Conservation (phyloP, 352 stramenopile species). For the Pythium brassicae region DNA sequence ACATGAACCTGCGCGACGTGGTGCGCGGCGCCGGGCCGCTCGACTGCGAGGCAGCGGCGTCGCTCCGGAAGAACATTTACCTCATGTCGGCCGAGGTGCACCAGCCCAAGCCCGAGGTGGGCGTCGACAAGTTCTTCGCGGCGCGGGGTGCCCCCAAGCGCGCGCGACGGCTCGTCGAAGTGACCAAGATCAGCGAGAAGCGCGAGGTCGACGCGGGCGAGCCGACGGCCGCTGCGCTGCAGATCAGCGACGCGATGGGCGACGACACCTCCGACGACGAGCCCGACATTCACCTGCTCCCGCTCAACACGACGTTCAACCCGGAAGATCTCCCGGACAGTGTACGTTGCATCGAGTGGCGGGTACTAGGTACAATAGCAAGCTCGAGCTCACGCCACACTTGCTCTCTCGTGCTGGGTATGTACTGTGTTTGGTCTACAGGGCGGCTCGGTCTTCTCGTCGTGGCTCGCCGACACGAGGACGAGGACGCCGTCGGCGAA, state of each 20-base stretch:
- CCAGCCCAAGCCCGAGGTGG: constrained; percentile 52
- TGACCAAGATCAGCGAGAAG: neutral
- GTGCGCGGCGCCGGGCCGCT: constrained; percentile 61
- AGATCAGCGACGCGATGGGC: neutral
- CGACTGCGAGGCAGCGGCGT: constrained; percentile 62
- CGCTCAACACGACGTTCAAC: constrained; percentile 64
- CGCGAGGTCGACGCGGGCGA: neutral
- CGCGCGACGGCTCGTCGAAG: neutral
- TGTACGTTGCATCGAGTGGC: constrained; percentile 8
- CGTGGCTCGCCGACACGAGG: constrained; percentile 59
- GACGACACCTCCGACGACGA: constrained; percentile 9
- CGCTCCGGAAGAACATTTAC: constrained; percentile 73
- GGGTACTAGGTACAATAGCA: no score
- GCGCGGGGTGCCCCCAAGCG: neutral
- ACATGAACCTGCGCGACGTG: constrained; percentile 69
- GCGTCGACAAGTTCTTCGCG: constrained; percentile 46
- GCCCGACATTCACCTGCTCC: constrained; percentile 34
- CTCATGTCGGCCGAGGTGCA: constrained; percentile 63
- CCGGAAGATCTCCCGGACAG: constrained; percentile 56
- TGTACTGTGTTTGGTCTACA: neutral
- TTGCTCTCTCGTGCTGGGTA: neutral
- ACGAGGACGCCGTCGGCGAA: constrained; percentile 29
- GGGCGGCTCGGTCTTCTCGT: constrained; percentile 65
- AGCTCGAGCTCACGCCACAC: neutral
- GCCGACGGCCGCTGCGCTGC: neutral